Conservation (phyloP, 2,329 filamentous ascomycete species). For the Sarocladiaceae sp. region DNA sequence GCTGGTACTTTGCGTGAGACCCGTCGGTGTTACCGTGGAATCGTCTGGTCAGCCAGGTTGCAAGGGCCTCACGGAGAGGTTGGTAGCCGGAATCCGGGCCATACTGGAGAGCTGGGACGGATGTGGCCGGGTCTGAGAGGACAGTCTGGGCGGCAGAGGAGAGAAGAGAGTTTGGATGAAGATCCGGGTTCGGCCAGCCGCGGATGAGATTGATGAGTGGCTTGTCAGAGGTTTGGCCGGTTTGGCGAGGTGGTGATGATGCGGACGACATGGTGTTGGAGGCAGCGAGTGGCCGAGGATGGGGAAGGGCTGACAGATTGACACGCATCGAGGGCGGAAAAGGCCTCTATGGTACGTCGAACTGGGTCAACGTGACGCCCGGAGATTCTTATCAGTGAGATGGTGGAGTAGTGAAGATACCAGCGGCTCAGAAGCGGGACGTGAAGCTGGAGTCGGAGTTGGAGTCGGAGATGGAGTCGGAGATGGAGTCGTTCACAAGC, state of each 20-base stretch:
- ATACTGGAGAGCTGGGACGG: constrained; percentile 64
- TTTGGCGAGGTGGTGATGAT: constrained; percentile 16
- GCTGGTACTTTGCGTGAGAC: constrained; percentile 16
- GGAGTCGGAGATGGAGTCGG: no score
- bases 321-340: background rate
- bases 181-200: constrained; percentile 58
- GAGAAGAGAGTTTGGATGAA: constrained; percentile 61
- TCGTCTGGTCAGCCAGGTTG: constrained; percentile 61
- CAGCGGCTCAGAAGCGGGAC: no score
- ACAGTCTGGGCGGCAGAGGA: constrained; percentile 53
- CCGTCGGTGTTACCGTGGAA: constrained; percentile 35
- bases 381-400: no score
- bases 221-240: constrained; percentile 17
- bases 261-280: constrained; percentile 13
- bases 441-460: no score
- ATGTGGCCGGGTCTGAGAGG: constrained; percentile 53
- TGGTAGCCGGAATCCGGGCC: constrained; percentile 70
- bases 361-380: no score
- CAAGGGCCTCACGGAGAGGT: constrained; percentile 62
- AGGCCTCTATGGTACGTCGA: no score
- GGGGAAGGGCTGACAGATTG: background rate
- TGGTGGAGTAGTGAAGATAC: no score
- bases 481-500: no score
- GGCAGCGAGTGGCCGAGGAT: constrained; percentile 3
- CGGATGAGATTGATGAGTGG: constrained; percentile 57